Base-by-base conservation (phyloP, 257 asterid species). In the Solanum phureja region DNA sequence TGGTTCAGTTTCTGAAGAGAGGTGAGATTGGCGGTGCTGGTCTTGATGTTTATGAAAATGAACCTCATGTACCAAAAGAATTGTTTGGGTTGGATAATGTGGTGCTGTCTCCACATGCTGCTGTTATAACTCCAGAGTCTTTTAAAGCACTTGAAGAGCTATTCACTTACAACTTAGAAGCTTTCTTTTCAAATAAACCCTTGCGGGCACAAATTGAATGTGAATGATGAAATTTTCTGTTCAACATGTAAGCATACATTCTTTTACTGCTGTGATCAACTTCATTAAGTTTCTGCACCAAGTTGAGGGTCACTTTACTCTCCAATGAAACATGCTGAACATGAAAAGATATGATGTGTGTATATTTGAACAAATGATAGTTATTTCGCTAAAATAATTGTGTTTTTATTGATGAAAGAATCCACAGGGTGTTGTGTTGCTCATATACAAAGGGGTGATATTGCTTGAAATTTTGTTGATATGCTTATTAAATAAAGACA, bases 21-120 rank as follows among this genome's bases (percentile, higher is more conserved):
- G 95, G 95, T 33, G 97, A 93, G 77, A 85, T 95, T 24, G 93
- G 94, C 4, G 98, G 99, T 37, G 98, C 95, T 23, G 98, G 98
- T 24, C 92, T 95, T 31, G 98, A 96, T 86, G 99, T 94, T 62
- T 96, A 91, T 52, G 98, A 93, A 89, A 34, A 93, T 74, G 98
- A 96, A 58, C 98, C 99, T 86, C 29, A 49, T 33, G 98, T 96
- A 27, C 98, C 98, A 0, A 3, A 86, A 10, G 93, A 92, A 90
- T 83, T 94, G 11, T 77, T 90, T 23, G 71, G 27, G 11, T 71
- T 95, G 98, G 97, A 95, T 34, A 94, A 92, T 24, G 97, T 94
- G 31, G 98, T 95, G 68, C 34, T 95, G 90, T 94, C 99, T 79
- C 94, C 98, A 19, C 98, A 95, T 42, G 16, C 1, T 1, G 94